These are phyloP conservation scores for Komagataella phaffii DNA, from an alignment of 805 yeast genomes.

Conservation along the genomic window DNA sequence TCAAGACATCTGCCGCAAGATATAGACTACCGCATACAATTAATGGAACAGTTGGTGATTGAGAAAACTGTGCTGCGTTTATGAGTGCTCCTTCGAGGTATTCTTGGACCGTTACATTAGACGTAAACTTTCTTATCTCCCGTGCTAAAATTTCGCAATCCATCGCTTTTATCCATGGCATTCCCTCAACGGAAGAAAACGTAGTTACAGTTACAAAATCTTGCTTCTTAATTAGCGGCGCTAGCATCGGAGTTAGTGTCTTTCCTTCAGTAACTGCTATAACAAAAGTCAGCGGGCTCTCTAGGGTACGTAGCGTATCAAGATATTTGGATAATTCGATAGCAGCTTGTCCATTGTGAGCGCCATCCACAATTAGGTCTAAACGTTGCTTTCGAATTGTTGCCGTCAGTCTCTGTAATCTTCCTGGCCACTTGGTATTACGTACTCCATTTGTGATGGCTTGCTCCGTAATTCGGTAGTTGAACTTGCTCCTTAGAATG, in stretches of 20 bases:
- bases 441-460: slow-evolving; percentile 37
- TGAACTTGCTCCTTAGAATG: slow-evolving; percentile 8
- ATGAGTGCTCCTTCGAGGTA: neutral
- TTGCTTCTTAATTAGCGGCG: slow-evolving; percentile 28
- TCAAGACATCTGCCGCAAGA: slow-evolving; percentile 42
- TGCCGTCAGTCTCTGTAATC: slow-evolving; percentile 46
- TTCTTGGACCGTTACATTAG: slow-evolving; percentile 10
- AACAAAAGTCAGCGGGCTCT: slow-evolving; percentile 32
- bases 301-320: slow-evolving; percentile 7
- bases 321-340: slow-evolving; percentile 50
- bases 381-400: slow-evolving; percentile 13
- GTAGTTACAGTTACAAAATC: slow-evolving; percentile 52
- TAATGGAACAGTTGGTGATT: slow-evolving; percentile 6
- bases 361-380: slow-evolving; percentile 66
- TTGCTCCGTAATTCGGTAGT: slow-evolving; percentile 14
- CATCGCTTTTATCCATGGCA: slow-evolving; percentile 82
- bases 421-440: slow-evolving; percentile 70
- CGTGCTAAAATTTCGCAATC: slow-evolving; percentile 17
- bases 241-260: slow-evolving; percentile 34
- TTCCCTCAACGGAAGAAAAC: slow-evolving; percentile 65
- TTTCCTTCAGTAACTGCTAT: slow-evolving; percentile 73
- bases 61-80: neutral
- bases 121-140: slow-evolving; percentile 9
- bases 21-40: slow-evolving; percentile 65
- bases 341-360: slow-evolving; percentile 85